Evolutionary conservation across 768 basidiomycete genomes (phyloP).

Genomic region (Collybia nuda): DNA sequence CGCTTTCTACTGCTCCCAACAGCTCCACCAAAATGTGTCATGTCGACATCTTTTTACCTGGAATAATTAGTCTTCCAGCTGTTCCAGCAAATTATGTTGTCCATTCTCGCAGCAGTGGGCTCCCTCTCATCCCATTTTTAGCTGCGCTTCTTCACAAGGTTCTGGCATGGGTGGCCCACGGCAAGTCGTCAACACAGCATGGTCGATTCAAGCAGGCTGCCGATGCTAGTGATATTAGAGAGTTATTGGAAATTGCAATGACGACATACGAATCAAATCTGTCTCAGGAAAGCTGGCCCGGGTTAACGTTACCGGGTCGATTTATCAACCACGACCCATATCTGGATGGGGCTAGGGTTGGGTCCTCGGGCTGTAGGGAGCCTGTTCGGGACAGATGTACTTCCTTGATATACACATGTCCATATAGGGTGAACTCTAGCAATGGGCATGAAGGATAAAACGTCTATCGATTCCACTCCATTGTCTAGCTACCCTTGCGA

Average conservation of each 20-base stretch:
- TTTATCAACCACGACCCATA: slow-evolving; percentile 2
- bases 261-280: neutral
- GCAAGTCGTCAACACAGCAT: slow-evolving; percentile 1
- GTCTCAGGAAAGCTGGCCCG: slow-evolving; percentile 6
- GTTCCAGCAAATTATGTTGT: slow-evolving; percentile 4
- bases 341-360: no score
- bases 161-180: slow-evolving; percentile 19
- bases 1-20: neutral
- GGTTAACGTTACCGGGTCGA: slow-evolving; percentile 12
- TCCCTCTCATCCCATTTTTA: slow-evolving; percentile 21
- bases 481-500: no score
- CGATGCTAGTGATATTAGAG: slow-evolving; percentile 13
- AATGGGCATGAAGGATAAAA: no score
- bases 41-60: slow-evolving; percentile 17
- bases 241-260: slow-evolving; percentile 9
- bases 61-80: slow-evolving; percentile 16
- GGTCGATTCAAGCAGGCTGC: slow-evolving; percentile 1
- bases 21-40: slow-evolving; percentile 3
- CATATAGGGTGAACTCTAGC: no score
- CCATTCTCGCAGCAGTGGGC: neutral
- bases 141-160: slow-evolving; percentile 34
- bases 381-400: no score
- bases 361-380: no score
- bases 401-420: no score
- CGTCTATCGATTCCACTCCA: no score